Conservation (phyloP, 2,329 filamentous ascomycete species). For the Fusarium ambrosium region DNA sequence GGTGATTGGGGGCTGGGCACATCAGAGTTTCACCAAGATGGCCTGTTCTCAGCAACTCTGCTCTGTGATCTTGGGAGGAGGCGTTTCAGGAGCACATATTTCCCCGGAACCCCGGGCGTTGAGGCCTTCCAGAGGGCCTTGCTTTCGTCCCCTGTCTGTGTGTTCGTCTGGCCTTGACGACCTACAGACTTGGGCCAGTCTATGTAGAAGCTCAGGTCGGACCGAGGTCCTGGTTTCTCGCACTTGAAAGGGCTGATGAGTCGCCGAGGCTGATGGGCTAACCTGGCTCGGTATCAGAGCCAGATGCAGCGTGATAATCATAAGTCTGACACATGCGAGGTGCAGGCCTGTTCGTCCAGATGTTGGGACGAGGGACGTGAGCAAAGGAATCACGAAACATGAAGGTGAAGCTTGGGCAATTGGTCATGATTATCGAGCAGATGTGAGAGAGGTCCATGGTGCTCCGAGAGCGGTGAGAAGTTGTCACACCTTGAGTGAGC, state of each 20-base stretch:
- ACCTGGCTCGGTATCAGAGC: background rate
- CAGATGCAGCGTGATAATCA: conserved; percentile 23
- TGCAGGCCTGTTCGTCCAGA: conserved; percentile 12
- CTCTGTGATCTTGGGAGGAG: conserved; percentile 5
- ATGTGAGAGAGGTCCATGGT: background rate
- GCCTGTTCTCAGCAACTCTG: conserved; percentile 24
- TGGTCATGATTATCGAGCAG: conserved; percentile 9
- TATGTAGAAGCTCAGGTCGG: background rate
- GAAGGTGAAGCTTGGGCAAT: background rate
- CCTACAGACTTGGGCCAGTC: background rate
- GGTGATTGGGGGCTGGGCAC: conserved; percentile 15
- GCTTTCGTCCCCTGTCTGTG: conserved; percentile 14
- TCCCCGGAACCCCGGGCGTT: conserved; percentile 31
- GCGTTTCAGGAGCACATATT: conserved; percentile 39
- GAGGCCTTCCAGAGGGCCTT: conserved; percentile 24
- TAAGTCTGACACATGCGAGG: conserved; percentile 8
- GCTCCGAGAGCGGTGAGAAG: conserved; percentile 9
- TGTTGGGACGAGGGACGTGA: conserved; percentile 14
- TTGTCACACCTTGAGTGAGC: conserved; percentile 14
- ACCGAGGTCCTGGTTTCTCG: conserved; percentile 1
- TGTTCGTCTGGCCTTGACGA: conserved; percentile 5
- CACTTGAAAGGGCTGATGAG: background rate
- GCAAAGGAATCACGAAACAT: background rate
- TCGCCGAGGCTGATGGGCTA: background rate
- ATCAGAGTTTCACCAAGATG: conserved; percentile 25